phyloP scores from a whole-genome alignment of 2,329 filamentous ascomycete species.

The Fusarium subglutinans region DNA sequence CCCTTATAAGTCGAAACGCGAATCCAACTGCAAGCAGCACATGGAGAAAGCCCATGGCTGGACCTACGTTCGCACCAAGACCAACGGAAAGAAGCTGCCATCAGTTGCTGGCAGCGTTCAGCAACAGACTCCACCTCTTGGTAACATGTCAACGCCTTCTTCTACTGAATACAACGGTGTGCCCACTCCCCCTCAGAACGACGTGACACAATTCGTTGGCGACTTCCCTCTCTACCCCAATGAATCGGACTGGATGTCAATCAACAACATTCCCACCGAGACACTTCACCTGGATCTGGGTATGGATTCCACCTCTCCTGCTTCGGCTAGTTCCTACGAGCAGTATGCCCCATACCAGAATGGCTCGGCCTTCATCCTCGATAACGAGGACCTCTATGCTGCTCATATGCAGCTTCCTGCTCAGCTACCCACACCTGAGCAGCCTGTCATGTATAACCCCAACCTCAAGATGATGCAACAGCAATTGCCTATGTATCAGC shows the following conservation, averaged over 20 bases:
- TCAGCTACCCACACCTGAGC: conserved; percentile 51
- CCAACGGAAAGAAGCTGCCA: conserved; percentile 75
- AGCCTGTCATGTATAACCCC: conserved; percentile 49
- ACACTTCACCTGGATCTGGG: conserved; percentile 54
- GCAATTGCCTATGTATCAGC: conserved; percentile 50
- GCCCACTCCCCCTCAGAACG: conserved; percentile 67
- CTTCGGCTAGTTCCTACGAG: conserved; percentile 51
- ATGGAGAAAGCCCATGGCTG: conserved; percentile 97
- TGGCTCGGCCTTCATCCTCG: conserved; percentile 67
- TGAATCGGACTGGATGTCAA: conserved; percentile 56
- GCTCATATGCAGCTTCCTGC: conserved; percentile 66
- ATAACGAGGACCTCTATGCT: conserved; percentile 70
- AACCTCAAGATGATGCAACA: conserved; percentile 54
- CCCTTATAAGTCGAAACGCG: conserved; percentile 92
- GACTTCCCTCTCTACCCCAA: conserved; percentile 62
- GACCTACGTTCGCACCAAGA: conserved; percentile 92
- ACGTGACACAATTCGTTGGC: conserved; percentile 45
- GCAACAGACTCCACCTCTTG: conserved; percentile 67
- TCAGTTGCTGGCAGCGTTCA: conserved; percentile 58
- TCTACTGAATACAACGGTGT: conserved; percentile 61
- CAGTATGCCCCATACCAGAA: conserved; percentile 71
- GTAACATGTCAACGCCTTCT: conserved; percentile 70
- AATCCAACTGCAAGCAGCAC: conserved; percentile 97
- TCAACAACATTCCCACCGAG: conserved; percentile 45
- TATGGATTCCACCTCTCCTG: conserved; percentile 52